These are phyloP conservation scores for Exophiala mesophila DNA, from an alignment of 2,329 filamentous ascomycete genomes.

Conservation along the genomic window DNA sequence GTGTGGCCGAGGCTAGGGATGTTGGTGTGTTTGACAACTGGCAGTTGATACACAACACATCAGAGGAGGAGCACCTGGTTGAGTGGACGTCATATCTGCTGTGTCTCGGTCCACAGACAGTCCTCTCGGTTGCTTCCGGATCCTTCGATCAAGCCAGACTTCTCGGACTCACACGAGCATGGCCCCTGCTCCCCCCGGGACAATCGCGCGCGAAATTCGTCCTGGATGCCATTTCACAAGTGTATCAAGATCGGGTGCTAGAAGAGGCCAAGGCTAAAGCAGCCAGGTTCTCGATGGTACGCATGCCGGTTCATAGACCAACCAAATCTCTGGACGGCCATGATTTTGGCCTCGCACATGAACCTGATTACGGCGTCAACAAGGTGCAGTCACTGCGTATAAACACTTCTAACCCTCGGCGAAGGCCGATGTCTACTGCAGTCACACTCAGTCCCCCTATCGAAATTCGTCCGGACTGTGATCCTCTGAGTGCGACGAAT, in stretches of 20 bases:
- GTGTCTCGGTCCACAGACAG: slow-evolving; percentile 53
- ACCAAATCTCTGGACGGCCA: slow-evolving; percentile 16
- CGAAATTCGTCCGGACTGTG: slow-evolving; percentile 16
- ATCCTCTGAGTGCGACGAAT: slow-evolving; percentile 5
- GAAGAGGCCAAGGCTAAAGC: slow-evolving; percentile 19
- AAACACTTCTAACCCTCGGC: slow-evolving; percentile 13
- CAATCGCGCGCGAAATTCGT: slow-evolving; percentile 53
- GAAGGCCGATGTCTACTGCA: slow-evolving; percentile 14
- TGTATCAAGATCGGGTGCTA: slow-evolving; percentile 48
- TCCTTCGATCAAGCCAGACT: slow-evolving; percentile 50
- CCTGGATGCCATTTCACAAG: slow-evolving; percentile 55
- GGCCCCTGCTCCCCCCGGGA: slow-evolving; percentile 46
- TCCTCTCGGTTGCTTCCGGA: slow-evolving; percentile 47
- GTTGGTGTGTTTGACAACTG: slow-evolving; percentile 51
- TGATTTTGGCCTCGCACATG: slow-evolving; percentile 3
- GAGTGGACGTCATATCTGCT: slow-evolving; percentile 59
- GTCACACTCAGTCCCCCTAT: slow-evolving; percentile 2
- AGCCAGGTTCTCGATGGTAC: slow-evolving; percentile 18
- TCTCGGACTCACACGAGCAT: slow-evolving; percentile 51
- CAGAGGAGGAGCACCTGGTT: slow-evolving; percentile 52
- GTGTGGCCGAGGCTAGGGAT: slow-evolving; percentile 50
- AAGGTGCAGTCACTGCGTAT: slow-evolving; percentile 16
- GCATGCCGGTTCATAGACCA: slow-evolving; percentile 12
- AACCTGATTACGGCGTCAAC: slow-evolving; percentile 3
- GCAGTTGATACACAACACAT: slow-evolving; percentile 25